Evolutionary conservation across 2,329 filamentous ascomycete species (phyloP), one percentile per base, ranked within the genome.

Genomic region (Sporothrix euskadiensis): DNA sequence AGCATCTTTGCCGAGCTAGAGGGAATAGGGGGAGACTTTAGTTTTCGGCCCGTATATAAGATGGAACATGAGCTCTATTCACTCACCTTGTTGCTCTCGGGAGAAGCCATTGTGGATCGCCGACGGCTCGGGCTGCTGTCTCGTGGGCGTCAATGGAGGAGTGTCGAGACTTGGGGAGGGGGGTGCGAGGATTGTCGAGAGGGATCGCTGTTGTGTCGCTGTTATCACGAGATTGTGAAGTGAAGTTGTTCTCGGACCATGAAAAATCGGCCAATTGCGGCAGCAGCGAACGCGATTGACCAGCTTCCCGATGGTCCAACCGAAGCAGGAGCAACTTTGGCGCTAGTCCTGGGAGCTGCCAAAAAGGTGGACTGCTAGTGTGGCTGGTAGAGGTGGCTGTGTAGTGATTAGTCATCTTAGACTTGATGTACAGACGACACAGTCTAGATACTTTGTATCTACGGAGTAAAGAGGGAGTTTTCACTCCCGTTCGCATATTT

Each of bases 101-200:
- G 32, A 66, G 54, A 59, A 32, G 74, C 75, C 75, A 76, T 76
- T 71, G 72, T 72, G 68, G 74, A 54, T 73, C 7, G 72, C 72
- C 59, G 69, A 61, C 73, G 65, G 72, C 74, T 69, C 65, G 71
- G 32, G 44, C 26, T 22, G 73, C 73, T 72, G 73, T 75, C 73
- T 69, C 71, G 71, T 35, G 22, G 44, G 72, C 69, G 61, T 72
- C 72, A 71, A 73, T 73, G 72, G 69, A 47, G n/a, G 35, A 9
- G 16, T 63, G 35, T 63, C 56, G 57, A 22, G n/a, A 12, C 10
- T 49, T 19, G 44, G 44, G 52, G 26, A 19, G 30, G 30, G 35
- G 5, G 16, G 16, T 7, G 35, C 5, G 8, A 35, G 35, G 30
- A 16, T 14, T 59, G 56, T 59, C 52, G 56, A 41, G 59, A 19